Conservation (phyloP, 768 basidiomycete genomes). For the Scleroderma bovista region DNA sequence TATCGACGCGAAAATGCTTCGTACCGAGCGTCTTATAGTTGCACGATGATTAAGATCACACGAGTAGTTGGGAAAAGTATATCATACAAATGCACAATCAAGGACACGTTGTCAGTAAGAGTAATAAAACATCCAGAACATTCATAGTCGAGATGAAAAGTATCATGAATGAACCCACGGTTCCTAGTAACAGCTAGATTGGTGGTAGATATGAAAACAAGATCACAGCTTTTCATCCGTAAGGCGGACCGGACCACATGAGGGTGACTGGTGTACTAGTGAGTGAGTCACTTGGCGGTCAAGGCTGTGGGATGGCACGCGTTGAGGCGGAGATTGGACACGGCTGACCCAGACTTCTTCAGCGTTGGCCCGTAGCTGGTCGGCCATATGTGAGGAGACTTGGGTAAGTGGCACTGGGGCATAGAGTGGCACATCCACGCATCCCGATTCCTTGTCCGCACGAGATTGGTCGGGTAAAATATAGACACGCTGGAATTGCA, state of each 20-base stretch:
- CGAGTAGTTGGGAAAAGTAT: slow-evolving; percentile 41
- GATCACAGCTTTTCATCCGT: not conserved
- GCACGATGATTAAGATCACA: no score
- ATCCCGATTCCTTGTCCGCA: slow-evolving; percentile 4
- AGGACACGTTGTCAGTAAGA: not conserved
- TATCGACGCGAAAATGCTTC: no score
- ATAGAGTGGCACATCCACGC: slow-evolving; percentile 39
- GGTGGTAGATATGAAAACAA: not conserved
- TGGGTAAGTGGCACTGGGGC: slow-evolving; percentile 60
- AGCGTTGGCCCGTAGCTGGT: slow-evolving; percentile 46
- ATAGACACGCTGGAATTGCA: slow-evolving; percentile 52
- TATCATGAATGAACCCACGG: no score
- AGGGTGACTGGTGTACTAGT: not conserved
- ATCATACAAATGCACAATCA: slow-evolving; percentile 20
- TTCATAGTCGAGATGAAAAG: not conserved
- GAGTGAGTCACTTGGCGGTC: not conserved
- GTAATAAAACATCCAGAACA: not conserved
- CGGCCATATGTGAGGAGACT: slow-evolving; percentile 48
- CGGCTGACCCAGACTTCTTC: slow-evolving; percentile 62
- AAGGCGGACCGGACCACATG: not conserved
- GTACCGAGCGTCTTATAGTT: no score
- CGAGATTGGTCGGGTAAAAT: slow-evolving; percentile 41
- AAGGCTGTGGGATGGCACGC: slow-evolving; percentile 1
- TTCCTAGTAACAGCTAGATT: not conserved
- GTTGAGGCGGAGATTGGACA: slow-evolving; percentile 2